Evolutionary conservation across 345 rosid species (phyloP).

Genomic region (Gossypium rotundifolium): DNA sequence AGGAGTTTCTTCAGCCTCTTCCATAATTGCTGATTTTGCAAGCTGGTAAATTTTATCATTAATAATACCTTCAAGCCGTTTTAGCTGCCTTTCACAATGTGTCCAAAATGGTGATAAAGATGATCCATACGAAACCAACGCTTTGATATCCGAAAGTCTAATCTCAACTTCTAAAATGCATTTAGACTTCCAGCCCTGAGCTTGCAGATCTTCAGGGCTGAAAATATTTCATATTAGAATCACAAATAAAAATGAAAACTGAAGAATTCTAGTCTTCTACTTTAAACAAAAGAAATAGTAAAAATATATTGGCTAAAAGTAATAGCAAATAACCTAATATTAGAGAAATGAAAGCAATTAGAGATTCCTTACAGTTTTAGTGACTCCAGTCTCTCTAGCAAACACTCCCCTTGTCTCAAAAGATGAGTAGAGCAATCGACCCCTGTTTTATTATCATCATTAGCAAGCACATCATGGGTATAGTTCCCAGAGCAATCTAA

Average conservation of each 20-base stretch:
- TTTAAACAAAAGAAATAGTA: slow-evolving; percentile 11
- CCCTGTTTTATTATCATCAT: slow-evolving; percentile 25
- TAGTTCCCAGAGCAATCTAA: slow-evolving; percentile 18
- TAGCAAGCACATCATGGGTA: slow-evolving; percentile 17
- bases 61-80: slow-evolving; percentile 54
- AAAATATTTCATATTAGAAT: slow-evolving; percentile 16
- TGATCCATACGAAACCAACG: slow-evolving; percentile 46
- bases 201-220: slow-evolving; percentile 55
- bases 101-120: slow-evolving; percentile 73
- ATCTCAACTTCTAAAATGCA: slow-evolving; percentile 65
- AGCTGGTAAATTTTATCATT: slow-evolving; percentile 60
- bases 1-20: slow-evolving; percentile 25
- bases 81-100: slow-evolving; percentile 70
- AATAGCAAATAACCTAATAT: background rate
- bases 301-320: background rate
- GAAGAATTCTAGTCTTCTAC: background rate
- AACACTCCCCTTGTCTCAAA: slow-evolving; percentile 43
- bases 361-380: slow-evolving; percentile 51
- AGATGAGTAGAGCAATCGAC: slow-evolving; percentile 44
- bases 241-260: background rate
- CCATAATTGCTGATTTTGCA: slow-evolving; percentile 37
- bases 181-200: slow-evolving; percentile 47
- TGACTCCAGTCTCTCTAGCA: slow-evolving; percentile 70
- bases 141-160: slow-evolving; percentile 74
- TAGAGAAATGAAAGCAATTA: slow-evolving; percentile 16